phyloP scores from a whole-genome alignment of 1,284 basidiomycete genomes.

The Melampsora americana region DNA sequence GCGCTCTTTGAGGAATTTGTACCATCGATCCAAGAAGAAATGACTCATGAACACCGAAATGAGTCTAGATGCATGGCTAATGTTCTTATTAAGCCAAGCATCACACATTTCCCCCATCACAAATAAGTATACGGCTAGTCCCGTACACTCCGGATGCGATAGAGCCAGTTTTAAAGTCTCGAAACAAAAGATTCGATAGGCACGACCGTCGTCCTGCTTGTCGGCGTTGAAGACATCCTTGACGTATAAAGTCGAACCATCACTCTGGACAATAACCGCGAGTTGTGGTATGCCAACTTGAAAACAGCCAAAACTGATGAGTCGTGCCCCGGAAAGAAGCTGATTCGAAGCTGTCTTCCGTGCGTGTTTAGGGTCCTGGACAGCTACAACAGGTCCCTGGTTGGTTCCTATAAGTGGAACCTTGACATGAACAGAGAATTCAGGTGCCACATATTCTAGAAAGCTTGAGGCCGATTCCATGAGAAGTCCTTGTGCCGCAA shows the following conservation, averaged over 20 bases:
- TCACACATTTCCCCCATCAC: constrained; percentile 15
- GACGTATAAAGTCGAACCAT: not conserved
- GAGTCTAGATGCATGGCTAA: not conserved
- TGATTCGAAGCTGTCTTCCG: constrained; percentile 6
- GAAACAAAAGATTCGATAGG: not conserved
- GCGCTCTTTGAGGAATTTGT: too few species aligned
- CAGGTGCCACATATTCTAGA: not conserved
- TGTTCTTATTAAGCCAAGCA: not conserved
- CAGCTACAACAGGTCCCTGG: not conserved
- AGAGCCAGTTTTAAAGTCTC: not conserved
- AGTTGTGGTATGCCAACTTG: constrained; percentile 9
- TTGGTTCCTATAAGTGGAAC: not conserved
- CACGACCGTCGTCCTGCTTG: constrained; percentile 2
- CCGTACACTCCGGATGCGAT: constrained; percentile 4
- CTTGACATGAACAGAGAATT: not conserved
- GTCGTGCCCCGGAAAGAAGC: constrained; percentile 10
- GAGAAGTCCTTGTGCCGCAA: not conserved
- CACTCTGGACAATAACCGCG: not conserved
- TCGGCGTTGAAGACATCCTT: constrained; percentile 13
- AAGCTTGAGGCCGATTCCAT: not conserved
- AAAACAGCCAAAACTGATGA: constrained; percentile 9
- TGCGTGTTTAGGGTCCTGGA: constrained; percentile 18
- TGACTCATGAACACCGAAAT: not conserved
- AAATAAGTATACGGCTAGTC: constrained; percentile 1
- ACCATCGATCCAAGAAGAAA: constrained; percentile 10